Evolutionary conservation across 352 stramenopile species (phyloP), one percentile per base, ranked within the genome.

Genomic region (Pythium aphanidermatum): DNA sequence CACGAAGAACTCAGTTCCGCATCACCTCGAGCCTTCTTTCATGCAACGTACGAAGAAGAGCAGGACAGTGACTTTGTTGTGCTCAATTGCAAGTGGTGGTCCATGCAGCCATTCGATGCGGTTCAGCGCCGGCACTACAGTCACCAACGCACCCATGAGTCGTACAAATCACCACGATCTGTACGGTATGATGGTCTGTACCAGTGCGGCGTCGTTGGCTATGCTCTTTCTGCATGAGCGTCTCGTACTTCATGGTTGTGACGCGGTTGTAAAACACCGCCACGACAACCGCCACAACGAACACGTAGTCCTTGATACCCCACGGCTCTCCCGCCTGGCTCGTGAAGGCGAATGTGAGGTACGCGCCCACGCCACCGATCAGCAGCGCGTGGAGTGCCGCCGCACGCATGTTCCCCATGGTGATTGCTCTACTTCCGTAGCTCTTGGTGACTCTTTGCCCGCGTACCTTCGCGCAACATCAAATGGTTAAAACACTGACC

Each of bases 41-140:
- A n/a, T n/a, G 7, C 20, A 6, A 65, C 67, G 26, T 68, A 90
- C 78, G 32, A 90, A 90, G 65, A 90, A 90, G n/a, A 90, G 55
- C 16, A 87, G 54, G 26, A 74, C 78, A 0, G 72, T 86, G 32
- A 87, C 63, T 60, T 76, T 77, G 58, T 86, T 81, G 43, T 54
- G 20, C 32, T 70, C 50, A 11, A 90, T 51, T 23, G 78, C 53
- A 19, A 87, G 38, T 0, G 58, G 46, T 12, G 57, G 26, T n/a
- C 74, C 74, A n/a, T 81, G 58, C 31, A 86, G 53, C 47, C 76
- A 82, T 26, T 86, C 76, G 16, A 88, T 27, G 19, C 52, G 69
- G 35, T 76, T 55, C 6, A 86, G 56, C 38, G 45, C 8, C 9
- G 25, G n/a, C 11, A 56, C 27, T 7, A n/a, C n/a, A 3, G 14